A percentile compares a stretch with the other conserved stretches of the same genome.
Conservation (phyloP, 2,329 filamentous ascomycete genomes). For the Aspergillus ibericus region DNA sequence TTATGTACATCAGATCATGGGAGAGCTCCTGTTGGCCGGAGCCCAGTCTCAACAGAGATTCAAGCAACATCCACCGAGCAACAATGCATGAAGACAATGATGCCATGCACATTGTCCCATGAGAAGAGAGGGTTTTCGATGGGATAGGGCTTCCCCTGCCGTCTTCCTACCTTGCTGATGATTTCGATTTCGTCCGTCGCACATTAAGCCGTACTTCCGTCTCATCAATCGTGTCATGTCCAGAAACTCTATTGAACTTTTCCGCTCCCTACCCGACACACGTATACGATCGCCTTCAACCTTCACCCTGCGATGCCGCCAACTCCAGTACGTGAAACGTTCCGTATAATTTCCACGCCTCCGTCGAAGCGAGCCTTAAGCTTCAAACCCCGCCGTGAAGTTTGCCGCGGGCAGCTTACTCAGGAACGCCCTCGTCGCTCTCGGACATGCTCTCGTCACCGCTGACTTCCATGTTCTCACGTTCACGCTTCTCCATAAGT, state of each 20-base stretch:
- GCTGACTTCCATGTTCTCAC: conserved; percentile 96
- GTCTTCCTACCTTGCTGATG: conserved; percentile 13
- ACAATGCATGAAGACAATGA: conserved; percentile 11
- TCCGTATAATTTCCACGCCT: neutral
- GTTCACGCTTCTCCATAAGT: conserved; percentile 98
- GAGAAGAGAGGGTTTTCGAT: neutral
- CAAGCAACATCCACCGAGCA: conserved; percentile 15
- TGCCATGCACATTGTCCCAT: neutral
- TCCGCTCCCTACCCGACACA: conserved; percentile 13
- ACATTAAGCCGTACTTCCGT: conserved; percentile 26
- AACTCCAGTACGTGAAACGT: conserved; percentile 5
- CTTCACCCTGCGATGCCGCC: conserved; percentile 1
- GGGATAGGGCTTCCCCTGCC: conserved; percentile 2
- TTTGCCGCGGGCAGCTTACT: conserved; percentile 26
- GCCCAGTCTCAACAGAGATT: conserved; percentile 12
- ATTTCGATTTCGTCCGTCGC: conserved; percentile 19
- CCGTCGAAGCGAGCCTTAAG: neutral
- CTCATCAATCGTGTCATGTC: conserved; percentile 29
- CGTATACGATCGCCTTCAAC: conserved; percentile 3
- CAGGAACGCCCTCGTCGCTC: conserved; percentile 82
- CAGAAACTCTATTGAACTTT: conserved; percentile 27
- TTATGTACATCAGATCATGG: conserved; percentile 40
- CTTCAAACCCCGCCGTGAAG: conserved; percentile 1
- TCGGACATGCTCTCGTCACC: conserved; percentile 96
- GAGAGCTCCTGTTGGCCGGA: conserved; percentile 21